Evolutionary conservation across 345 rosid genomes (phyloP), one percentile per base, ranked within the genome.

Genomic region (Carallia brachiata): DNA sequence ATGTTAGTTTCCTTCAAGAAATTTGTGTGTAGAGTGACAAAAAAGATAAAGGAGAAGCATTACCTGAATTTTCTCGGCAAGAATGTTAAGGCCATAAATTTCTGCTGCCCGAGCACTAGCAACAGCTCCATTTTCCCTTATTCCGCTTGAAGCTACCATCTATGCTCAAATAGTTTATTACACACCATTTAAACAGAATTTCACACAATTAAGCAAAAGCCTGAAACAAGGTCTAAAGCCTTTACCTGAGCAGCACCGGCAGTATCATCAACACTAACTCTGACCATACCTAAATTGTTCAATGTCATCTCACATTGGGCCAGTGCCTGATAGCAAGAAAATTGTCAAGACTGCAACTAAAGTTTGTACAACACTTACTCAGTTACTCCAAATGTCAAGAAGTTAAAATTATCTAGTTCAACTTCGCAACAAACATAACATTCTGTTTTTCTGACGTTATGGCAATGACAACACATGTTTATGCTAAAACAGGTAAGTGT

Each of bases 51-150:
- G 23, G 30, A 67, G 65, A 74, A 67, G 61, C 56, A 17, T 81
- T 69, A 79, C 98, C 86, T 94, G 98, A 65, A 94, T 69, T 44
- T 91, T 91, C 68, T 88, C 84, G 2, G 84, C 83, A 61, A 94
- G 90, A 80, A 94, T 78, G 75, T 84, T 76, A 2, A 94, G 92
- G 62, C 97, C 98, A 50, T 94, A 94, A 36, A 94, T 84, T 78
- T 83, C 80, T 66, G 97, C 97, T 64, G 98, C 97, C 59, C 89
- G 87, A 67, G 89, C 82, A 79, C 98, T 91, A n/a, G 98, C 97
- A 6, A 94, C 68, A 57, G 97, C 98, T 36, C 93, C 97, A 28
- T 80, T 70, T 54, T 88, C 90, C 65, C 79, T 87, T 74, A 64
- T 52, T 5, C 88, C 86, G 40, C 77, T 81, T 34, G 82, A 80